phyloP scores from a whole-genome alignment of 495 filamentous ascomycete genomes.

The Aspergillus sclerotiicarbonarius region DNA sequence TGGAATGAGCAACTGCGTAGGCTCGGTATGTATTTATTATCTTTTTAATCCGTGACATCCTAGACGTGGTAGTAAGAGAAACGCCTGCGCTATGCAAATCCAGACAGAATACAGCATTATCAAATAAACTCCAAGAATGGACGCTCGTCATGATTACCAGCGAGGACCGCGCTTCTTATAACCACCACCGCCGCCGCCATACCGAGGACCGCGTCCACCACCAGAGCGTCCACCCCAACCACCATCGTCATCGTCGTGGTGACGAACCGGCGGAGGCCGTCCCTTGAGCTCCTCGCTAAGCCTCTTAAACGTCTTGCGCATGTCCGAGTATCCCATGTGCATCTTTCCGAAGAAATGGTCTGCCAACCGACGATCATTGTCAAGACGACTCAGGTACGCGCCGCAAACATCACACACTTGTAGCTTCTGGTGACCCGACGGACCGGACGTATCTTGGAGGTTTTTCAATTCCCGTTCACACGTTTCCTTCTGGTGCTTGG shows the following conservation, averaged over 20 bases:
- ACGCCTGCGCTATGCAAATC: constrained; percentile 51
- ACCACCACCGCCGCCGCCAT: constrained; percentile 37
- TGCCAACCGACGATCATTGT: constrained; percentile 90
- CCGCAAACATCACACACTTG: constrained; percentile 99
- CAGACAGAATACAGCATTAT: constrained; percentile 21
- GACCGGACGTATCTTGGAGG: constrained; percentile 87
- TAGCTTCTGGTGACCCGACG: constrained; percentile 92
- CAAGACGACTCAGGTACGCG: constrained; percentile 84
- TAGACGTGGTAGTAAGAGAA: constrained; percentile 26
- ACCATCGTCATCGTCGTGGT: constrained; percentile 51
- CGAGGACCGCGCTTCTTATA: constrained; percentile 43
- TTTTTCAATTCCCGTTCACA: constrained; percentile 87
- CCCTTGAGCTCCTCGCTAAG: constrained; percentile 82
- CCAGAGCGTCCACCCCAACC: constrained; percentile 53
- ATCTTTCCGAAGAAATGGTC: constrained; percentile 99
- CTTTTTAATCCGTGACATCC: constrained; percentile 21
- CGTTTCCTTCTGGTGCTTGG: constrained; percentile 78
- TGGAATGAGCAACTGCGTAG: not conserved
- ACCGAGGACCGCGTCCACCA: constrained; percentile 33
- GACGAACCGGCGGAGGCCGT: constrained; percentile 58
- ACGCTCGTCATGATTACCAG: constrained; percentile 28
- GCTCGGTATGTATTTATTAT: constrained; percentile 9
- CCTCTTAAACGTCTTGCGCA: constrained; percentile 87
- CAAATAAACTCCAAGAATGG: constrained; percentile 17
- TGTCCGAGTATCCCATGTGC: constrained; percentile 97